Evolutionary conservation across 2,329 filamentous ascomycete species (phyloP).

Genomic region (Endocalyx cinctus): DNA sequence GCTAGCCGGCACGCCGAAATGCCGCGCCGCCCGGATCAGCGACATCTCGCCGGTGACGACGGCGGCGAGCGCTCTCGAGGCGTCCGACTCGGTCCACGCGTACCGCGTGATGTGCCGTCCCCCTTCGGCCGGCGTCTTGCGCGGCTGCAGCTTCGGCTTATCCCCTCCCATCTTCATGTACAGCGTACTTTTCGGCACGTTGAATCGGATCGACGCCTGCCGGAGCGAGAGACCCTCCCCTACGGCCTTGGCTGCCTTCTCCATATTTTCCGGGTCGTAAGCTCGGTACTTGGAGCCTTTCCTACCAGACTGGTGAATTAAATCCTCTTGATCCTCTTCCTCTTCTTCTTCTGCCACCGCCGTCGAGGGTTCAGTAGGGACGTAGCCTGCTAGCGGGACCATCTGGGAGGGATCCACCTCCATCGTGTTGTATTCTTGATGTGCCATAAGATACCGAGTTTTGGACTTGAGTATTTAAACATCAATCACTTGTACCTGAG

Average conservation of each 20-base stretch:
- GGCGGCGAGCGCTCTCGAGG: slow-evolving; percentile 14
- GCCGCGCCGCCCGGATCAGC: slow-evolving; percentile 14
- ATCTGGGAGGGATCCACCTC: no score
- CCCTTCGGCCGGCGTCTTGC: slow-evolving; percentile 7
- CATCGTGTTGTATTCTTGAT: no score
- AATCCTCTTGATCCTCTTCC: no score
- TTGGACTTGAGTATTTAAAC: no score
- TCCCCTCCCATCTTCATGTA: slow-evolving; percentile 14
- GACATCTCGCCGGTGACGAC: slow-evolving; percentile 10
- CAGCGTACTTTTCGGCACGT: slow-evolving; percentile 20
- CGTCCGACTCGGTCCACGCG: slow-evolving; percentile 17
- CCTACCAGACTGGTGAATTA: no score
- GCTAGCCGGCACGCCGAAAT: slow-evolving; percentile 20
- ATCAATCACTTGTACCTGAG: no score
- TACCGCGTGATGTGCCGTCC: slow-evolving; percentile 11
- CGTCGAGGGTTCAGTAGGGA: no score
- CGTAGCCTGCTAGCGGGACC: no score
- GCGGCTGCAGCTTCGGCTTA: slow-evolving; percentile 11
- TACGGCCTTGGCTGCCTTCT: slow-evolving; percentile 9
- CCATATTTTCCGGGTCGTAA: no score
- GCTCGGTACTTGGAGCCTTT: no score
- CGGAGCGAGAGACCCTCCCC: slow-evolving; percentile 19
- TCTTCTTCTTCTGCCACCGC: no score
- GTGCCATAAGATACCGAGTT: no score
- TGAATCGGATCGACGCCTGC: slow-evolving; percentile 14